Conservation (phyloP, 352 stramenopile genomes). For the Pythium periplocum region DNA sequence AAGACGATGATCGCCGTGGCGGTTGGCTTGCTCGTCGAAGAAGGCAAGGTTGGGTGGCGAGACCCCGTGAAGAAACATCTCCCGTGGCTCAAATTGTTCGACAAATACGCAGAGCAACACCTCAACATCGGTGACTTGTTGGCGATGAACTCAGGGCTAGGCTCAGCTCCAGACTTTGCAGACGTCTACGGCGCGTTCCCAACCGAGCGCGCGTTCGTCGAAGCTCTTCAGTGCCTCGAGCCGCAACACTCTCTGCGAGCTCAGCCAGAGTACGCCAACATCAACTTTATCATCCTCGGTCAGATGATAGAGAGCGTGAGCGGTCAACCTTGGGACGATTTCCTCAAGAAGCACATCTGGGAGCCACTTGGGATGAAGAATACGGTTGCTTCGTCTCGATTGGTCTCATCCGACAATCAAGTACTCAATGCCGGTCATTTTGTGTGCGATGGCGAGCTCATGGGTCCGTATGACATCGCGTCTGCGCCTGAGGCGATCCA, state of each 20-base stretch:
- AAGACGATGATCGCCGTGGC: slow-evolving; percentile 55
- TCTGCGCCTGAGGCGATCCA: slow-evolving; percentile 29
- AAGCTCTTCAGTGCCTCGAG: slow-evolving; percentile 28
- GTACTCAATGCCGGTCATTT: slow-evolving; percentile 33
- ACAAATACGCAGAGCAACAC: slow-evolving; percentile 54
- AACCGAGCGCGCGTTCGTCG: slow-evolving; percentile 28
- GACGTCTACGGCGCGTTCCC: slow-evolving; percentile 29
- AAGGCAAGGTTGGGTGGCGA: slow-evolving; percentile 42
- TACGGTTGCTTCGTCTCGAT: slow-evolving; percentile 30
- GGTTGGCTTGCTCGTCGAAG: slow-evolving; percentile 32
- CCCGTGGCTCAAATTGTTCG: slow-evolving; percentile 38
- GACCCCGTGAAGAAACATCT: slow-evolving; percentile 54
- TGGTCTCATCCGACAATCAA: slow-evolving; percentile 6
- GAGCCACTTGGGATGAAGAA: slow-evolving; percentile 50
- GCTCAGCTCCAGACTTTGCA: slow-evolving; percentile 18
- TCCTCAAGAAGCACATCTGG: slow-evolving; percentile 43
- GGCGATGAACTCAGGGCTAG: slow-evolving; percentile 56
- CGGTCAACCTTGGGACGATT: slow-evolving; percentile 41
- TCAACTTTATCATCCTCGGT: slow-evolving; percentile 58
- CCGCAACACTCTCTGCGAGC: slow-evolving; percentile 36
- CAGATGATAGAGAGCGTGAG: slow-evolving; percentile 50
- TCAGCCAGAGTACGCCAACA: slow-evolving; percentile 53
- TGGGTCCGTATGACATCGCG: slow-evolving; percentile 45
- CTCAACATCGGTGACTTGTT: slow-evolving; percentile 46
- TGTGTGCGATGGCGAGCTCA: slow-evolving; percentile 32